Percentiles rank a stretch among this genome's conserved stretches.
phyloP scores from a whole-genome alignment of 805 yeast species.

The Pichia kluyveri region DNA sequence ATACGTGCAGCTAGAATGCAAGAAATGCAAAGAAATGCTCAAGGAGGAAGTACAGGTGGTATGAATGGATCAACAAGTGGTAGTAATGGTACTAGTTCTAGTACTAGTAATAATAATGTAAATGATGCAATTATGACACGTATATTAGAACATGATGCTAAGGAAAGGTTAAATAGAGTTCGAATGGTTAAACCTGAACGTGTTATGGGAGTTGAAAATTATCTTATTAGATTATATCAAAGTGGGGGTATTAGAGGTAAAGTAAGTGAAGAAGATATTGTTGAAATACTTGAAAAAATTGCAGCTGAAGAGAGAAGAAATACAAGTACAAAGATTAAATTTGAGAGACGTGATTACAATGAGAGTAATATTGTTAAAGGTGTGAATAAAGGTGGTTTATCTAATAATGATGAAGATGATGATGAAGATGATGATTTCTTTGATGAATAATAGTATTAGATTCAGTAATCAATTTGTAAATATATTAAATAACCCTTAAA shows the following conservation, averaged over 20 bases:
- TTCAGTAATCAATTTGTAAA: too few relatives aligned
- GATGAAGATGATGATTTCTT: slow-evolving; percentile 27
- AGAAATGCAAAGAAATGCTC: slow-evolving; percentile 60
- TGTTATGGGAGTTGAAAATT: slow-evolving; percentile 79
- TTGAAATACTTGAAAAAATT: slow-evolving; percentile 72
- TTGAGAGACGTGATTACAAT: slow-evolving; percentile 32
- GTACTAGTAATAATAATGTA: slow-evolving; percentile 8
- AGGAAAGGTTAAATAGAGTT: slow-evolving; percentile 81
- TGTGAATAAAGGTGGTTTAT: slow-evolving; percentile 10
- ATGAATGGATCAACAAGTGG: slow-evolving; percentile 2
- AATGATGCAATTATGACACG: slow-evolving; percentile 43
- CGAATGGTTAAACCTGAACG: slow-evolving; percentile 86
- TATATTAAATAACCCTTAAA: too few relatives aligned
- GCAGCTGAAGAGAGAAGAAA: slow-evolving; percentile 59
- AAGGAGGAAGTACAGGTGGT: slow-evolving; percentile 16
- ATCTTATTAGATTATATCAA: slow-evolving; percentile 60
- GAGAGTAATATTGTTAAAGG: slow-evolving; percentile 3
- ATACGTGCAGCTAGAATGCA: slow-evolving; percentile 87
- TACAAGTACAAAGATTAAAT: slow-evolving; percentile 59
- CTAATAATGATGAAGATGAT: slow-evolving; percentile 22
- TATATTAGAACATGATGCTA: slow-evolving; percentile 70
- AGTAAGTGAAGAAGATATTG: slow-evolving; percentile 74
- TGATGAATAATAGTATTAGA: slow-evolving; percentile 19
- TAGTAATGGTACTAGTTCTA: not conserved
- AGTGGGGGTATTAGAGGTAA: slow-evolving; percentile 71